phyloP scores from a whole-genome alignment of 179 eudicot species.

The Sideroxylon spinosum region DNA sequence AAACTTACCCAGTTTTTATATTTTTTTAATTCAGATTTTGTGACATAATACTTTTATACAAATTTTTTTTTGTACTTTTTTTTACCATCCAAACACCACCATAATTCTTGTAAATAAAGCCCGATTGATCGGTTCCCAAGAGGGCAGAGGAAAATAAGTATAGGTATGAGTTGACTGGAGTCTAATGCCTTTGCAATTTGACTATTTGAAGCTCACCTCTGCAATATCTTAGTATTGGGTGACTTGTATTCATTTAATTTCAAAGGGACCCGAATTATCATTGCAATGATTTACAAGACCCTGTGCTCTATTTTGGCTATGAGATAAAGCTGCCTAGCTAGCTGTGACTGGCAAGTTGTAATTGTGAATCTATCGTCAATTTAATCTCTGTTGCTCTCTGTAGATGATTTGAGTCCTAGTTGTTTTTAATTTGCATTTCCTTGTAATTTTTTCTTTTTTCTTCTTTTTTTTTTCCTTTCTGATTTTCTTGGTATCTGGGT shows the following conservation, averaged over 20 bases:
- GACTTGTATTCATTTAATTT: background rate
- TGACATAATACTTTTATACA: no score
- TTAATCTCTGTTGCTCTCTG: background rate
- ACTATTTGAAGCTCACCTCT: background rate
- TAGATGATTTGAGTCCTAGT: background rate
- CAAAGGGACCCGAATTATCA: background rate
- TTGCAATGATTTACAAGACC: no score
- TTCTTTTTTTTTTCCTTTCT: background rate
- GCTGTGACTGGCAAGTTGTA: background rate
- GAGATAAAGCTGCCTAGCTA: background rate
- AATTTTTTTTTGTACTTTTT: no score
- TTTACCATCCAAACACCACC: no score
- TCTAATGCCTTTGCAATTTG: no score
- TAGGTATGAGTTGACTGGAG: no score
- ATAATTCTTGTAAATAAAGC: no score
- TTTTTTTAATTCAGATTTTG: no score
- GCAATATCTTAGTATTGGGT: background rate
- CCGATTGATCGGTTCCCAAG: no score
- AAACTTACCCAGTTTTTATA: no score
- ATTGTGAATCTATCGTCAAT: background rate
- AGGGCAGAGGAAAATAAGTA: no score
- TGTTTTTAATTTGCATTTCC: background rate
- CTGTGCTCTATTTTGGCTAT: no score
- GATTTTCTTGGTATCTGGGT: background rate
- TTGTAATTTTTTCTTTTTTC: background rate